These are phyloP conservation scores for Aspergillus affinis DNA, from an alignment of 495 filamentous ascomycete species.

Conservation along the genomic window DNA sequence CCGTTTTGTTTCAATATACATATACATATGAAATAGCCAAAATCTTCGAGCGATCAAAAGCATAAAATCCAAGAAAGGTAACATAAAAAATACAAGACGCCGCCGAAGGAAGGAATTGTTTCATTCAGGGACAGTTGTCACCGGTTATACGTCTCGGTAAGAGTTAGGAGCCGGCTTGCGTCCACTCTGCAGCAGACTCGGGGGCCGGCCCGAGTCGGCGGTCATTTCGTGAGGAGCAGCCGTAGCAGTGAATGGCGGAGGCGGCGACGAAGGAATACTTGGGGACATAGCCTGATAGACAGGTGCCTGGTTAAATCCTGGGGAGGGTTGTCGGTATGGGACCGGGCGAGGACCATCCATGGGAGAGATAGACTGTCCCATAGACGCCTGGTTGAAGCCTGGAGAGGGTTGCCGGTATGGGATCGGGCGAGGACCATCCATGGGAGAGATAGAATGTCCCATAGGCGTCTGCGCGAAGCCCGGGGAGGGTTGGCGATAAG, in stretches of 20 bases:
- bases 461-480: slow-evolving; percentile 24
- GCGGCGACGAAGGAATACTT: slow-evolving; percentile 32
- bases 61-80: slow-evolving; percentile 2
- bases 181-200: slow-evolving; percentile 46
- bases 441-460: not conserved
- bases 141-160: slow-evolving; percentile 32
- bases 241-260: slow-evolving; percentile 32
- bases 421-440: slow-evolving; percentile 6
- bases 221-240: slow-evolving; percentile 25
- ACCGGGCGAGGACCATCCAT: slow-evolving; percentile 6
- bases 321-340: slow-evolving; percentile 16
- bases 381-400: slow-evolving; percentile 15
- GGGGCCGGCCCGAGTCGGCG: slow-evolving; percentile 34
- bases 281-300: slow-evolving; percentile 30
- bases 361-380: not conserved
- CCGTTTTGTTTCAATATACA: not conserved
- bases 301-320: slow-evolving; percentile 21
- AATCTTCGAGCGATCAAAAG: not conserved
- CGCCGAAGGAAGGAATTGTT: slow-evolving; percentile 10
- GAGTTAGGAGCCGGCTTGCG: slow-evolving; percentile 36
- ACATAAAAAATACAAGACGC: slow-evolving; percentile 9
- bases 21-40: not conserved
- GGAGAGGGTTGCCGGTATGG: slow-evolving; percentile 19
- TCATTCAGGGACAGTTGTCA: not conserved
- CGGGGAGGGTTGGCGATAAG: slow-evolving; percentile 33